Base-by-base conservation (phyloP, 2,329 filamentous ascomycete genomes). In the Onygena corvina region DNA sequence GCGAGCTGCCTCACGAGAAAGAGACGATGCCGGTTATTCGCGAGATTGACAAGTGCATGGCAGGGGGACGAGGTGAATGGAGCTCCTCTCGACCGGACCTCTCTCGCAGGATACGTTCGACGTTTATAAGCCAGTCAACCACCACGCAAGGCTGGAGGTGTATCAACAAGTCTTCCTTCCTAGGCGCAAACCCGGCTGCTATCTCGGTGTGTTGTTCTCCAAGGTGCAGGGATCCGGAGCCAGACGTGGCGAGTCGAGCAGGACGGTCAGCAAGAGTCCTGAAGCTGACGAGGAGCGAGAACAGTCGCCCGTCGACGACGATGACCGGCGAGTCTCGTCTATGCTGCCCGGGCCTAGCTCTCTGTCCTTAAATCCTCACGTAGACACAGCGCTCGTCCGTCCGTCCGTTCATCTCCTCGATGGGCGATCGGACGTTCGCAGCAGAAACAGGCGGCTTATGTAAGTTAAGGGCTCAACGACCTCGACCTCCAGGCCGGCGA, bases 11-110 rank as follows among this genome's bases (percentile, higher is more conserved):
- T 50, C 51, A 50, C 48, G 33, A 16, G 21, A 42, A 35, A 25
- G 51, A 53, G 51, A 53, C 51, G 48, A 50, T 49, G 51, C 51
- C 51, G 51, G 51, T 51, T 48, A 38, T 23, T 48, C 33, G 27
- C 46, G 38, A 35, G 45, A 31, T 20, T 21, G n/a, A 27, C 34
- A 34, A 51, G 38, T 40, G 49, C 51, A 53, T 53, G 51, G 42
- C 51, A 53, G 36, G 20, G 34, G 31, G 35, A 25, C n/a, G 27
- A 42, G 2, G 27, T 45, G 38, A 27, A 42, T 42, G 12, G 21
- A 23, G 5, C 14, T 18, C 11, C 21, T 25, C 14, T 27, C 38
- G 4, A 27, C 21, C 20, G 20, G 27, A 5, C 27, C 11, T 42
- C 12, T 42, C 27, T 23, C 11, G 11, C 38, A 14, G 21, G 38